A percentile compares a stretch with the other conserved stretches of the same genome.
These are phyloP conservation scores for Eucalyptus decipiens DNA, from an alignment of 345 rosid genomes.

Conservation along the genomic window DNA sequence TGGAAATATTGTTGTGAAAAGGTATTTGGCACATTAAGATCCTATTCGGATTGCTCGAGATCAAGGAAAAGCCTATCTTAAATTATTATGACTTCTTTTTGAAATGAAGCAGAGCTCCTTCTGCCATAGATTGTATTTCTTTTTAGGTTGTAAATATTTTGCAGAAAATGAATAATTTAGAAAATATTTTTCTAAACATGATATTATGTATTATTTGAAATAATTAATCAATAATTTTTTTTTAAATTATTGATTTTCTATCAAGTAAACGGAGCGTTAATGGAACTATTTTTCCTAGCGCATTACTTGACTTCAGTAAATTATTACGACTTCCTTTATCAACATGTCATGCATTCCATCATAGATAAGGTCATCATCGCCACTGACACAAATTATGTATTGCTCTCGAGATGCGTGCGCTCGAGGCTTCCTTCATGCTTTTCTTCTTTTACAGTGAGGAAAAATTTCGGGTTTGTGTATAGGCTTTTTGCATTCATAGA, in stretches of 20 bases:
- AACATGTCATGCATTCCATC: background rate
- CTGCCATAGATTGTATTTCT: background rate
- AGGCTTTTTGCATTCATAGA: background rate
- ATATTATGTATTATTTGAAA: rapidly evolving
- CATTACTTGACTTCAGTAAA: background rate
- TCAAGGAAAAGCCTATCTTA: background rate
- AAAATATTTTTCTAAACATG: background rate
- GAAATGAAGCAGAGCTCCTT: background rate
- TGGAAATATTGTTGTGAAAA: background rate
- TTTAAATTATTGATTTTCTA: rapidly evolving
- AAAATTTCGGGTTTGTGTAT: background rate
- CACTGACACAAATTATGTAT: background rate
- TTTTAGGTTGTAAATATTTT: background rate
- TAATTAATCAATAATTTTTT: background rate
- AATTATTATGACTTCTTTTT: background rate
- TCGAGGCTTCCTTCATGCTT: background rate
- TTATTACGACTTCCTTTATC: background rate
- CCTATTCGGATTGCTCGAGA: background rate
- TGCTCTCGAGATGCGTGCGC: background rate
- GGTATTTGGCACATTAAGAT: background rate
- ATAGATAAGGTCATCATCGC: background rate
- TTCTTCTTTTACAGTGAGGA: background rate
- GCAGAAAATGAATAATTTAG: rapidly evolving
- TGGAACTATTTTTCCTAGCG: background rate
- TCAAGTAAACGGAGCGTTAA: too few relatives aligned